Base-by-base conservation (phyloP, 225 moss, liverwort and hornwort species). In the Marchantia paleacea region DNA sequence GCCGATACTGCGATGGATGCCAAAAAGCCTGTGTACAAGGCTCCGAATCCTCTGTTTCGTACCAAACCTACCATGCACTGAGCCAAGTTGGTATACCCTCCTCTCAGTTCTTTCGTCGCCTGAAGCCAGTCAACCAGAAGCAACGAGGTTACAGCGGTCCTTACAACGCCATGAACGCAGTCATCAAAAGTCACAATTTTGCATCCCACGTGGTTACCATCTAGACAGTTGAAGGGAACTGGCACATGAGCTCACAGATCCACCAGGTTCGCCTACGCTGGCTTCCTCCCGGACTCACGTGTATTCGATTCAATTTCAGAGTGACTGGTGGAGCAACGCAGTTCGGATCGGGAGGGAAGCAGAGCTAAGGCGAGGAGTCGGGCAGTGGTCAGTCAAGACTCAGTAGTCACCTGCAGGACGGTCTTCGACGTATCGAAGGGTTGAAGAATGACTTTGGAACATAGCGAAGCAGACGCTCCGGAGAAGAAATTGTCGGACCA, bases 1-100 rank as follows among this genome's bases (percentile, higher is more conserved):
- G 90, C 92, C 62, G 92, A 92, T 58, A 92, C 90, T 73, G 92
- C 90, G 57, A 90, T 87, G 14, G 92, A 92, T 63, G 92, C 92
- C 48, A 90, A 72, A 28, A 92, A 90, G 14, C 92, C 92, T 6
- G 87, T 90, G 80, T 90, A 90, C 39, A 92, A 71, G 14, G 86
- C 88, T 62, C 89, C 88, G 28, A 89, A 77, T 30, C 92, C 92
- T 81, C 83, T 88, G 76, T 50, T 86, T 60, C 89, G 80, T 75
- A 90, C 89, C 60, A 92, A 78, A 26, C 87, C 88, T 6, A 84
- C 89, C 85, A 90, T 84, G 80, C 92, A 92, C 64, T 89, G 87
- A 53, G 85, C 86, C 84, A 92, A 78, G 78, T 86, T 92, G 77
- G 82, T 84, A 82, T 92, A 90, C 55, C 85, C 81, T 69, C 92